phyloP scores from a whole-genome alignment of 805 yeast species.

The Ogataea haglerorum region DNA sequence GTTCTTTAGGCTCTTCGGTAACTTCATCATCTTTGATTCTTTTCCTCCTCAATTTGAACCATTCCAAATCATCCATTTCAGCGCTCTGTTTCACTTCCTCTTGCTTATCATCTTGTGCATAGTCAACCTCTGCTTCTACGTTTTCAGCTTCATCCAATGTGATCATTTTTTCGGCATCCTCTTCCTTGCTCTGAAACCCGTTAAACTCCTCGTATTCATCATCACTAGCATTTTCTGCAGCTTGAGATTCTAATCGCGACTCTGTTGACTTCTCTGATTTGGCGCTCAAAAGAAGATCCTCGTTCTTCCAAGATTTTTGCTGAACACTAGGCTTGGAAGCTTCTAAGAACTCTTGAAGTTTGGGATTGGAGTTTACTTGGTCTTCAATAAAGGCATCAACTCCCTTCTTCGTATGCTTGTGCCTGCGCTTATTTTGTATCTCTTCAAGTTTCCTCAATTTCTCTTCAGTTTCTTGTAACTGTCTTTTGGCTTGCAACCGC shows the following conservation, averaged over 20 bases:
- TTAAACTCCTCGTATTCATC: slow-evolving; percentile 54
- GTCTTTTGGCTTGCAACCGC: slow-evolving; percentile 47
- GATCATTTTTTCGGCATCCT: slow-evolving; percentile 52
- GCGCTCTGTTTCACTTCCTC: slow-evolving; percentile 22
- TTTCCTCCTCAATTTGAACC: slow-evolving; percentile 75
- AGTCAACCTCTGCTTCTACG: slow-evolving; percentile 17
- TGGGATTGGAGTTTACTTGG: slow-evolving; percentile 61
- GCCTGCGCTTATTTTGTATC: slow-evolving; percentile 39
- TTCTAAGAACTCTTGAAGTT: slow-evolving; percentile 75
- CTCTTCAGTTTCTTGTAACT: slow-evolving; percentile 47
- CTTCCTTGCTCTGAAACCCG: slow-evolving; percentile 49
- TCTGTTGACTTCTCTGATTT: slow-evolving; percentile 21
- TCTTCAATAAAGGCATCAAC: slow-evolving; percentile 42
- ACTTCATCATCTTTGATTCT: slow-evolving; percentile 55
- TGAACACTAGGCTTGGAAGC: slow-evolving; percentile 76
- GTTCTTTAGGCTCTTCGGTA: slow-evolving; percentile 4
- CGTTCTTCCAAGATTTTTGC: slow-evolving; percentile 73
- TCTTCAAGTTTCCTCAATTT: slow-evolving; percentile 48
- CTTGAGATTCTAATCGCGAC: slow-evolving; percentile 20
- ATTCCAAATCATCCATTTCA: slow-evolving; percentile 69
- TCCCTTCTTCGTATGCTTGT: slow-evolving; percentile 30
- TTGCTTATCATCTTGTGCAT: neutral
- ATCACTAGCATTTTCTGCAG: slow-evolving; percentile 44
- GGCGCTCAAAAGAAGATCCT: slow-evolving; percentile 38
- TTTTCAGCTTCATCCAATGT: slow-evolving; percentile 17